These are phyloP conservation scores for Boechera divaricarpa DNA, from an alignment of 345 rosid genomes.

Conservation along the genomic window DNA sequence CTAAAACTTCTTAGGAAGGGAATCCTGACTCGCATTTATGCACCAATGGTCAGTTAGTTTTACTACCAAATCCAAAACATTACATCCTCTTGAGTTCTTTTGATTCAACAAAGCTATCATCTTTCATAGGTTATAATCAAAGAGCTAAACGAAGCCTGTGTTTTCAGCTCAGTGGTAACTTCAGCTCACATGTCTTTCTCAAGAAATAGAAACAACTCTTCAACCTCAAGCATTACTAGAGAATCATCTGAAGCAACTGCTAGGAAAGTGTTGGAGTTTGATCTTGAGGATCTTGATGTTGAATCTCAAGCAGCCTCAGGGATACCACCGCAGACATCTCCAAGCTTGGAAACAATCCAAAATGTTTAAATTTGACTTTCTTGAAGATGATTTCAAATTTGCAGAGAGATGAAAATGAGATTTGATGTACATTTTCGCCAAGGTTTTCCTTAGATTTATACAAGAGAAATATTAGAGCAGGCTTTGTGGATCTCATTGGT, in stretches of 20 bases:
- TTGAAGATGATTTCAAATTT: slow-evolving; percentile 3
- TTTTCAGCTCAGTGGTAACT: slow-evolving; percentile 59
- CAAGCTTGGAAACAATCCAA: slow-evolving; percentile 43
- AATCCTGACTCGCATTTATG: slow-evolving; percentile 70
- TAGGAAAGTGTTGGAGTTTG: slow-evolving; percentile 58
- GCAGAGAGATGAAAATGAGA: neutral
- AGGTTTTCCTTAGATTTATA: neutral
- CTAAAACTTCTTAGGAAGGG: slow-evolving; percentile 72
- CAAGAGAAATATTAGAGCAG: slow-evolving; percentile 29
- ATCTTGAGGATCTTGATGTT: slow-evolving; percentile 14
- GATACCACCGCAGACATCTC: slow-evolving; percentile 73
- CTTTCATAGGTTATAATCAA: slow-evolving; percentile 65
- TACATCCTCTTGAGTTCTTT: neutral
- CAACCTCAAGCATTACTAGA: slow-evolving; percentile 44
- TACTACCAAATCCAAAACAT: neutral
- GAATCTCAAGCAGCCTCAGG: slow-evolving; percentile 44
- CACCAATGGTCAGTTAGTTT: slow-evolving; percentile 72
- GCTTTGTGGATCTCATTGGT: slow-evolving; percentile 21
- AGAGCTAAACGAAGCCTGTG: slow-evolving; percentile 77
- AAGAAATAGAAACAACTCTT: slow-evolving; percentile 43
- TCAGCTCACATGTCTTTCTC: slow-evolving; percentile 49
- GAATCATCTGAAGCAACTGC: slow-evolving; percentile 54
- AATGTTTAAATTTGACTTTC: slow-evolving; percentile 1
- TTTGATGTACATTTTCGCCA: slow-evolving; percentile 23
- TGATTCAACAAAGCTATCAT: neutral